Conservation (phyloP, 345 rosid genomes). For the Zanthoxylum bungeanum region DNA sequence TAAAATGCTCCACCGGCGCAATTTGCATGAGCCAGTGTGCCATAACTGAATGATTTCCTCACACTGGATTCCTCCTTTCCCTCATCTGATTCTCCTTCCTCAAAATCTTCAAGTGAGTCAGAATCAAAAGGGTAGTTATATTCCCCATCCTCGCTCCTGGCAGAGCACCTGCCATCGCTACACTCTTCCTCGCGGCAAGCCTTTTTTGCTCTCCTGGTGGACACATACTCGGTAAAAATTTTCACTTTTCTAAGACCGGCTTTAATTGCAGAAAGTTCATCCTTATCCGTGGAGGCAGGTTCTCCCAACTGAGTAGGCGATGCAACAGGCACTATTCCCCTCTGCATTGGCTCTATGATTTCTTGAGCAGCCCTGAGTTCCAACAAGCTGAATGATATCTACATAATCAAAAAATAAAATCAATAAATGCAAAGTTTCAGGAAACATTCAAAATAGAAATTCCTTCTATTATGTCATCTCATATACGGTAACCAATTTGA, state of each 20-base stretch:
- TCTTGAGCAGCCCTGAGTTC: slow-evolving; percentile 73
- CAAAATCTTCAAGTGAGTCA: slow-evolving; percentile 78
- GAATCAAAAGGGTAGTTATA: slow-evolving; percentile 75
- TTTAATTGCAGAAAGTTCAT: slow-evolving; percentile 79
- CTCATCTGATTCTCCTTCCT: slow-evolving; percentile 80
- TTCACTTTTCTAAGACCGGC: slow-evolving; percentile 87
- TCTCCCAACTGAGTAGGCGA: slow-evolving; percentile 55
- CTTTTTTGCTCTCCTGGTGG: slow-evolving; percentile 58
- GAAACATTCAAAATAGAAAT: neutral
- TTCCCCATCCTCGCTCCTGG: slow-evolving; percentile 72
- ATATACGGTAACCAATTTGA: neutral
- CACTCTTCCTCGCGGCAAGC: slow-evolving; percentile 65
- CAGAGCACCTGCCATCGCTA: slow-evolving; percentile 65
- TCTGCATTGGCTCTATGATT: slow-evolving; percentile 42
- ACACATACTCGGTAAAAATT: slow-evolving; percentile 68
- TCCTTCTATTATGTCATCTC: neutral
- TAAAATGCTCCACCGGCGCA: slow-evolving; percentile 67
- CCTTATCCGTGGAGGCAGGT: slow-evolving; percentile 46
- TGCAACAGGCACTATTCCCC: slow-evolving; percentile 51
- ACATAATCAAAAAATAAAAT: slow-evolving; percentile 14
- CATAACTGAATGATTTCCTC: slow-evolving; percentile 75
- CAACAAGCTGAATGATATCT: slow-evolving; percentile 73
- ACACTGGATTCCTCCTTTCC: slow-evolving; percentile 41
- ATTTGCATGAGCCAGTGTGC: slow-evolving; percentile 78
- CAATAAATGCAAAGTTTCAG: neutral